Evolutionary conservation across 2,329 filamentous ascomycete genomes (phyloP), one percentile per base, ranked within the genome.

Genomic region (Rhynchosporium secalis): DNA sequence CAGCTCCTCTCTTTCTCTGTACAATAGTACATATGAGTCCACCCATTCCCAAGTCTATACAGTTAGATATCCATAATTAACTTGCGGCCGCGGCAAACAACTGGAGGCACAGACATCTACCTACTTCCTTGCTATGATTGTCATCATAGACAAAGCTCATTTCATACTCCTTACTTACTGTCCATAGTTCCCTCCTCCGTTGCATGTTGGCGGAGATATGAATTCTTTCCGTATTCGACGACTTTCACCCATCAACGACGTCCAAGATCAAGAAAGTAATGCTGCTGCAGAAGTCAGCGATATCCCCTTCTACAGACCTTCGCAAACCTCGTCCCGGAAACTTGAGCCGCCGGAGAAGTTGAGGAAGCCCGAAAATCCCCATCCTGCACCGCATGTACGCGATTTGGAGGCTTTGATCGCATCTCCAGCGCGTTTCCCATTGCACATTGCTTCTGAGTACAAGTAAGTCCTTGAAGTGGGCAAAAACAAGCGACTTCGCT

Each of bases 201-300:
- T 58, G 31, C 55, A 56, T 47, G 20, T 60, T 15, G 43, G 29
- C 20, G 57, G 29, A 55, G 62, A 63, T 8, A 66, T 69, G 62
- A 61, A 61, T 36, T 38, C 62, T 29, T 46, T 62, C 20, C 59
- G 54, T 31, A 43, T 55, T 46, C 58, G 61, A 41, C 63, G 60
- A n/a, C 63, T 66, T 36, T 63, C 67, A 3, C 63, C 67, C 9
- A 63, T 69, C 29, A 62, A 62, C 5, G 41, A 63, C 38, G 64
- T 48, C 48, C 62, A 68, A n/a, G 57, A 62, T 13, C 52, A 56
- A 40, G 65, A 67, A 49, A 65, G 62, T 1, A 65, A 63, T 13
- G 55, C 59, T 31, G 65, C 66, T 9, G 70, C 68, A n/a, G 69
- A 70, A 59, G 60, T 69, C 26, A 62, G 40, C 46, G 66, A 72